phyloP scores from a whole-genome alignment of 148 eudicot species.

The Fagopyrum homotropicum region DNA sequence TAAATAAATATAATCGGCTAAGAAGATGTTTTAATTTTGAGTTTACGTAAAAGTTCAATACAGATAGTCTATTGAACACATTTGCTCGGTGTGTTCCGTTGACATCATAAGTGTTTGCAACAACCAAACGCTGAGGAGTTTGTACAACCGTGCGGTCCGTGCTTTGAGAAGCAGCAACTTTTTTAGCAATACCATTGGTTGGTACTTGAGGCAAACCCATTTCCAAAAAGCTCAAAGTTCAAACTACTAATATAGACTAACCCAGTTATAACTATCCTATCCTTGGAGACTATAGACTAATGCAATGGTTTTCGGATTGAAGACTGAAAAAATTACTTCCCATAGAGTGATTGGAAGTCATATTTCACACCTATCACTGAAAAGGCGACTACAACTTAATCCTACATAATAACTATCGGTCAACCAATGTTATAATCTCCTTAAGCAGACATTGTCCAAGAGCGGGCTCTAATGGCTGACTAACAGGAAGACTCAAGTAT shows the following conservation, averaged over 20 bases:
- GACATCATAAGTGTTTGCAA: conserved; percentile 40
- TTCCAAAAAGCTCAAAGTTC: not conserved
- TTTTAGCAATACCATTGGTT: conserved; percentile 42
- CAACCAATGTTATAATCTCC: not conserved
- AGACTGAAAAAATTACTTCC: not conserved
- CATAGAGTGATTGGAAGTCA: not conserved
- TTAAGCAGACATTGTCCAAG: not conserved
- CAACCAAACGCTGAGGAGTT: conserved; percentile 31
- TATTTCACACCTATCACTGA: not conserved
- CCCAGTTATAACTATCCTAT: not conserved
- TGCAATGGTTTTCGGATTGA: not conserved
- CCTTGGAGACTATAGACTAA: no score
- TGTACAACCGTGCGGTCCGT: conserved; percentile 54
- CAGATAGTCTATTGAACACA: conserved; percentile 20
- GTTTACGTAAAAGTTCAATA: no score
- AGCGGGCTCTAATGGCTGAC: conserved; percentile 1
- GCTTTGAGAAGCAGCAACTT: conserved; percentile 48
- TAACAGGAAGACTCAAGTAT: not conserved
- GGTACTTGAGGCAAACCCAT: conserved; percentile 97
- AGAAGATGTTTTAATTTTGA: no score
- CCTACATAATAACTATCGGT: not conserved
- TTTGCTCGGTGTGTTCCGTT: conserved; percentile 38
- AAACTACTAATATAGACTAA: not conserved
- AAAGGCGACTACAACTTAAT: not conserved
- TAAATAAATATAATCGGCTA: no score